These are phyloP conservation scores for Beta lomatogona DNA, from an alignment of 179 eudicot species.

Conservation along the genomic window DNA sequence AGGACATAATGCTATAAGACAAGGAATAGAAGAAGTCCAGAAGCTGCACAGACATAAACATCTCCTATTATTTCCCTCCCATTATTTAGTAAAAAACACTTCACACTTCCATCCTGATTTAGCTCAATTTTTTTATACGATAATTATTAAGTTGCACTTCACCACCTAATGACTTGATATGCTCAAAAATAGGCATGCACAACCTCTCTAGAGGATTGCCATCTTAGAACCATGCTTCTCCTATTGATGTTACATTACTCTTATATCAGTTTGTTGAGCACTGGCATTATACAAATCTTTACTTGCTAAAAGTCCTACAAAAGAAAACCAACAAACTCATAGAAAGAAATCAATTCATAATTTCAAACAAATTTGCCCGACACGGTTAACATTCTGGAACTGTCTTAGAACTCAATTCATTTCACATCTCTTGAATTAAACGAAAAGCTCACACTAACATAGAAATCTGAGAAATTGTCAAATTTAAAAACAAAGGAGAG, in stretches of 20 bases:
- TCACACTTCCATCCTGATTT: constrained; percentile 71
- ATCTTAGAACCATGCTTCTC: constrained; percentile 99
- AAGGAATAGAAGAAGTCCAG: constrained; percentile 51
- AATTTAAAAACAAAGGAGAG: too few relatives aligned
- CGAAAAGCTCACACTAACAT: too few relatives aligned
- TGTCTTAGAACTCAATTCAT: too few relatives aligned
- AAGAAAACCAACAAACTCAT: too few relatives aligned
- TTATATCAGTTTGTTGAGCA: constrained; percentile 10
- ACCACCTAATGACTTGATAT: constrained; percentile 83
- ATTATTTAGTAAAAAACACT: constrained; percentile 58
- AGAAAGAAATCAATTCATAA: too few relatives aligned
- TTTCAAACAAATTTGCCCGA: too few relatives aligned
- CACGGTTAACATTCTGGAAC: too few relatives aligned
- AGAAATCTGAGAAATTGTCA: too few relatives aligned
- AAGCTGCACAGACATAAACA: constrained; percentile 86
- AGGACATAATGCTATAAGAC: neutral
- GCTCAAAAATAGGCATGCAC: constrained; percentile 89
- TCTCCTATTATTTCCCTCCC: constrained; percentile 75
- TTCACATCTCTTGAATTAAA: too few relatives aligned
- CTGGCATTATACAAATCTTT: neutral
- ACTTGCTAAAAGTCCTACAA: too few relatives aligned
- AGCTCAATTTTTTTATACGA: constrained; percentile 77
- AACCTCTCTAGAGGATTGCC: constrained; percentile 99
- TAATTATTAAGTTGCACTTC: constrained; percentile 70
- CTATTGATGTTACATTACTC: constrained; percentile 41